phyloP scores from a whole-genome alignment of 768 basidiomycete genomes.

The Leucocoprinus birnbaumii region DNA sequence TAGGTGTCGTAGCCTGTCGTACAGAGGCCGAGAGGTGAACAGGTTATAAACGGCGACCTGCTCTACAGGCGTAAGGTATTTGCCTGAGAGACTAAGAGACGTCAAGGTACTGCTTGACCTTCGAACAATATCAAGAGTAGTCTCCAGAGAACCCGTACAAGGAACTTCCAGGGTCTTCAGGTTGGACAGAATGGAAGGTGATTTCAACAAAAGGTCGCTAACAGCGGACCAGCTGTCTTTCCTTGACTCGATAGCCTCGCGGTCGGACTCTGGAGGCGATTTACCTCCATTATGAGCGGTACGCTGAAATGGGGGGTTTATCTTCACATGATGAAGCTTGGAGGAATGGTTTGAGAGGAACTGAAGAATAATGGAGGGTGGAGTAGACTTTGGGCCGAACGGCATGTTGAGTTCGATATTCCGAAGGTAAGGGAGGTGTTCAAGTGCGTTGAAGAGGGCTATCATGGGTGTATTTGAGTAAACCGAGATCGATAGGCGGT shows the following conservation, averaged over 20 bases:
- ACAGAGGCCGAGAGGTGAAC: not conserved
- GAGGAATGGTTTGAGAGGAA: constrained; percentile 19
- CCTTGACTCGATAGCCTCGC: too few relatives aligned
- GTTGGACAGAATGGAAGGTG: not conserved
- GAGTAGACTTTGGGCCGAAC: too few relatives aligned
- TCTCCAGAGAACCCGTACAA: not conserved
- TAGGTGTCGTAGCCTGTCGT: not conserved
- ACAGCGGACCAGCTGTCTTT: too few relatives aligned
- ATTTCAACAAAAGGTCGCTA: too few relatives aligned
- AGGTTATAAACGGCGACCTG: not conserved
- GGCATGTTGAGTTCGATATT: too few relatives aligned
- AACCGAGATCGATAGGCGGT: constrained; percentile 29
- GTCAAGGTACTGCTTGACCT: not conserved
- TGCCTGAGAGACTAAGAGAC: too few relatives aligned
- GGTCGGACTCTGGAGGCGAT: too few relatives aligned
- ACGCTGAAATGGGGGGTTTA: constrained; percentile 14
- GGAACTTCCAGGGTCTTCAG: not conserved
- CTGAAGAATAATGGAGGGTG: constrained; percentile 12
- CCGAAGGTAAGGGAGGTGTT: too few relatives aligned
- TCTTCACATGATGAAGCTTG: constrained; percentile 19
- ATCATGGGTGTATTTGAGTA: constrained; percentile 19
- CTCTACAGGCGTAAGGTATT: too few relatives aligned
- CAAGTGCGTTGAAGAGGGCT: too few relatives aligned
- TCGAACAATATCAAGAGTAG: not conserved
- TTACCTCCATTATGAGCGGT: not conserved